These are phyloP conservation scores for Debaryomyces maramus DNA, from an alignment of 805 yeast species.

Conservation along the genomic window DNA sequence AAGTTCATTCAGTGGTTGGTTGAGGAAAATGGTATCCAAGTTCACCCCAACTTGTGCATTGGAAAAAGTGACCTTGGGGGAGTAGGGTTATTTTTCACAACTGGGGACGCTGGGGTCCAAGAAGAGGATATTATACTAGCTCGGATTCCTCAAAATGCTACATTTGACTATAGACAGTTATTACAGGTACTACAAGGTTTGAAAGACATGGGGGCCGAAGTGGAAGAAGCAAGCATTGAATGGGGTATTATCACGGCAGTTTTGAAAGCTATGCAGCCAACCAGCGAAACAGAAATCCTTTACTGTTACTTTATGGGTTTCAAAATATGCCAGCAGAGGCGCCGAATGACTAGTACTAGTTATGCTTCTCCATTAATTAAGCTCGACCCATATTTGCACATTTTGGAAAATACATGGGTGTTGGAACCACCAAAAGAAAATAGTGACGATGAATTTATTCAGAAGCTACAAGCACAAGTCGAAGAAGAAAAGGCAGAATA, in stretches of 20 bases:
- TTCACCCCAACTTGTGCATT: constrained; percentile 17
- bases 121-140: constrained; percentile 16
- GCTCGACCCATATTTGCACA: constrained; percentile 17
- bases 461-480: background rate
- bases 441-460: constrained; percentile 9
- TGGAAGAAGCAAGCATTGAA: constrained; percentile 8
- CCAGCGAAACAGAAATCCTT: constrained; percentile 29
- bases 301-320: constrained; percentile 26
- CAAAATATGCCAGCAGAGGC: constrained; percentile 9
- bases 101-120: background rate
- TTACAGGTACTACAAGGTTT: constrained; percentile 18
- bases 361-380: constrained; percentile 9
- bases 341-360: background rate
- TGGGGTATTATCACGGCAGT: constrained; percentile 21
- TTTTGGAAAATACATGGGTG: constrained; percentile 17
- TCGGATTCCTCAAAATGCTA: constrained; percentile 17
- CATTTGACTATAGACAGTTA: constrained; percentile 23
- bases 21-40: constrained; percentile 11
- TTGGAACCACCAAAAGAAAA: constrained; percentile 7
- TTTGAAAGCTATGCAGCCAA: constrained; percentile 22
- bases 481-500: constrained; percentile 7
- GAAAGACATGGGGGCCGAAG: background rate
- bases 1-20: constrained; percentile 12
- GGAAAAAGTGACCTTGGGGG: constrained; percentile 30
- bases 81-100: constrained; percentile 25